Percentiles rank a stretch among this genome's conserved stretches.
phyloP scores from a whole-genome alignment of 768 basidiomycete species.

The Boletus bicolor region DNA sequence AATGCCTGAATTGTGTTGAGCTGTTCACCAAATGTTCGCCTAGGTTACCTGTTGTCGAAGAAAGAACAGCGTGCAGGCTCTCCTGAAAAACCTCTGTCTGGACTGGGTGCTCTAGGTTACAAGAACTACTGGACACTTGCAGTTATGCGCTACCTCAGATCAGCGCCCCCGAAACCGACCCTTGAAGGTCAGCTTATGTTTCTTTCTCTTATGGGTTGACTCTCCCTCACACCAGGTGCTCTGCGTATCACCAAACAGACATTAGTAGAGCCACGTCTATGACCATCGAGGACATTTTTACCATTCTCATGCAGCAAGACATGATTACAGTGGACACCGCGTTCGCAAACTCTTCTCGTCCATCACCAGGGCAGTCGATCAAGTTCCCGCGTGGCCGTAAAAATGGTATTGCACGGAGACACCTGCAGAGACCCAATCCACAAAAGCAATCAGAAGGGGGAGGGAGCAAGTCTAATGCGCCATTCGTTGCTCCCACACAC shows the following conservation, averaged over 20 bases:
- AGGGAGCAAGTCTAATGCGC: conserved; percentile 41
- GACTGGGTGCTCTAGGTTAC: conserved; percentile 91
- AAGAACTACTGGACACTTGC: conserved; percentile 91
- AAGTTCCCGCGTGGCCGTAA: conserved; percentile 66
- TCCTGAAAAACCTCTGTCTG: conserved; percentile 94
- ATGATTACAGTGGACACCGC: conserved; percentile 63
- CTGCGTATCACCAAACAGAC: conserved; percentile 45
- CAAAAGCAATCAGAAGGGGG: conserved; percentile 41
- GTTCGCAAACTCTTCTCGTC: conserved; percentile 52
- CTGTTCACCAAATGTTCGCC: neutral
- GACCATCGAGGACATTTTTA: conserved; percentile 84
- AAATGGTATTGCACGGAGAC: conserved; percentile 61
- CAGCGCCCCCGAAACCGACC: conserved; percentile 55
- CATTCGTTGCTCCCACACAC: conserved; percentile 59
- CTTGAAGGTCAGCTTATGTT: conserved; percentile 63
- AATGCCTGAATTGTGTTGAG: conserved; percentile 5
- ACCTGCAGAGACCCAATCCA: conserved; percentile 51
- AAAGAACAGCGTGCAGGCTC: conserved; percentile 89
- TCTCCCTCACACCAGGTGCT: conserved; percentile 18
- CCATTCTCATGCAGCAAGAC: conserved; percentile 64
- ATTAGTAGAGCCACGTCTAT: conserved; percentile 85
- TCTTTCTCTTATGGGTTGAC: conserved; percentile 11
- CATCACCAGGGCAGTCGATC: conserved; percentile 76
- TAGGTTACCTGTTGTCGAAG: conserved; percentile 94
- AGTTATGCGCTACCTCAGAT: conserved; percentile 73